Conservation (phyloP, 2,329 filamentous ascomycete genomes). For the Pseudogymnoascus sp. region DNA sequence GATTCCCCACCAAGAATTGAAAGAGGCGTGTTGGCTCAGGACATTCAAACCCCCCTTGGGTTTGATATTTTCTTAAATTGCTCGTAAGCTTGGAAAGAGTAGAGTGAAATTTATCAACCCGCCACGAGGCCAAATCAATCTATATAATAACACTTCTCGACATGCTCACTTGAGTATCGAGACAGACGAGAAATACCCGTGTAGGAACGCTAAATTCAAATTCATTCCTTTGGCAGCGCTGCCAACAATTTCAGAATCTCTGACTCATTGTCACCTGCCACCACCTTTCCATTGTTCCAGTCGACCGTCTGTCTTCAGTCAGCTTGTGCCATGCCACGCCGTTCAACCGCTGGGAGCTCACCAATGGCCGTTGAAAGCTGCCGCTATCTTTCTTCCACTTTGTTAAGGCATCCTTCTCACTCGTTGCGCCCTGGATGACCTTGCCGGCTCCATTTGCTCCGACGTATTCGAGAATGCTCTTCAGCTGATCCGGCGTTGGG, state of each 20-base stretch:
- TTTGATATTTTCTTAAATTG: background rate
- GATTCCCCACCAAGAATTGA: background rate
- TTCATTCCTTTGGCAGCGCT: slow-evolving; percentile 40
- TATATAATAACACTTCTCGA: background rate
- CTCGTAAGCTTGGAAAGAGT: background rate
- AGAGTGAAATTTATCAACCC: background rate
- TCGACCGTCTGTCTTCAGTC: slow-evolving; percentile 57
- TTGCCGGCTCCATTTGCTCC: slow-evolving; percentile 53
- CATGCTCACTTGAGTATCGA: background rate
- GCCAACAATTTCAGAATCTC: slow-evolving; percentile 79
- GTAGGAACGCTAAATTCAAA: slow-evolving; percentile 7
- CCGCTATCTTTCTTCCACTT: slow-evolving; percentile 64
- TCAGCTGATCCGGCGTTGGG: slow-evolving; percentile 76
- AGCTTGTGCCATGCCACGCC: slow-evolving; percentile 16
- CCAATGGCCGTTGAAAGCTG: slow-evolving; percentile 68
- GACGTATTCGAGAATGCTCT: slow-evolving; percentile 77
- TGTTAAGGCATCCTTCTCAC: slow-evolving; percentile 70
- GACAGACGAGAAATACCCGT: background rate
- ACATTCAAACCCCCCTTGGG: background rate
- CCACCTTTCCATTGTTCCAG: slow-evolving; percentile 83
- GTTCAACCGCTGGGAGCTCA: slow-evolving; percentile 38
- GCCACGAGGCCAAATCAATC: background rate
- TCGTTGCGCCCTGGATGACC: slow-evolving; percentile 66
- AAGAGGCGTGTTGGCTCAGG: background rate
- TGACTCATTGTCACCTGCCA: slow-evolving; percentile 73